Evolutionary conservation across 495 filamentous ascomycete species (phyloP), one percentile per base, ranked within the genome.

Genomic region (Tuber calosporum): DNA sequence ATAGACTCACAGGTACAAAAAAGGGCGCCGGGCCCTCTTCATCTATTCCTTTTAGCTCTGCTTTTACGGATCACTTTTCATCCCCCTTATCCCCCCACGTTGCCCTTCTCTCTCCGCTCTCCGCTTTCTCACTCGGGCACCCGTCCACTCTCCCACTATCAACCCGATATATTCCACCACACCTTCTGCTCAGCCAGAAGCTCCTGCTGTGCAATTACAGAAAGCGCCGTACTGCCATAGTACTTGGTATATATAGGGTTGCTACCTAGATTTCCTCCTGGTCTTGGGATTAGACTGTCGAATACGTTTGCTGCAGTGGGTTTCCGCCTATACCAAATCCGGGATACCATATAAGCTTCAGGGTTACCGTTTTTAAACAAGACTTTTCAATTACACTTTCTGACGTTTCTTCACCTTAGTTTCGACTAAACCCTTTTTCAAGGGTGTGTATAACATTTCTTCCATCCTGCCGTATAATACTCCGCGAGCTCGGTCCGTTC

Each of bases 291-390:
- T 8, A 26, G 45, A 53, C n/a, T 53, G 45, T 53, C 45, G 45
- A 53, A 53, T n/a, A 26, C 20, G 26, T 26, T 53, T 53, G 7
- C 45, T n/a, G 22, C 20, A 53, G 45, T 26, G 26, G 45, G 45
- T 53, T 26, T 26, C 45, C 45, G 13, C 45, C 45, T 53, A 53
- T 53, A n/a, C 45, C 45, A 53, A 5, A 53, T 26, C 22, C 22
- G 45, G 45, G 45, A 53, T 53, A n/a, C 45, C 45, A 53, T 53
- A 53, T 53, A 53, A 53, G 45, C n/a, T 53, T 53, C 45, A 53
- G 45, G 45, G 45, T 22, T 53, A 53, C 26, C 45, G 22, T 53
- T 53, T 53, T 53, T 53, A n/a, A n/a, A n/a, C 45, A 53, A n/a
- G 11, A 53, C 22, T 9, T 53, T 53, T 26, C 22, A 26, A 53